phyloP scores from a whole-genome alignment of 1,139 yeast species.

The Taphrina wiesneri region DNA sequence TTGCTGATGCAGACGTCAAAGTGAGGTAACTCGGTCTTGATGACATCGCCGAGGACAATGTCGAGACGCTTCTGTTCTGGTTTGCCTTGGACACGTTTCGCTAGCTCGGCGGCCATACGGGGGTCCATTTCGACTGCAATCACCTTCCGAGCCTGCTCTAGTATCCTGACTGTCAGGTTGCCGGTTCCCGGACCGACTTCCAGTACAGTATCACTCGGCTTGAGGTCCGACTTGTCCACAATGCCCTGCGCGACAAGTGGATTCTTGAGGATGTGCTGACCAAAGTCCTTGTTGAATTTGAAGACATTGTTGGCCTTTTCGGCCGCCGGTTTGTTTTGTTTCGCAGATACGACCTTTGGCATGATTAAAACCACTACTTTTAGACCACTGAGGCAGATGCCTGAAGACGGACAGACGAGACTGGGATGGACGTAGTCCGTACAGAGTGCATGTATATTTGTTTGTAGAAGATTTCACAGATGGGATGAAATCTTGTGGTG shows the following conservation, averaged over 20 bases:
- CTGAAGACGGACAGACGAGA: neutral
- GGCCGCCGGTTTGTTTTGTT: slow-evolving; percentile 28
- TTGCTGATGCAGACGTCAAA: slow-evolving; percentile 95
- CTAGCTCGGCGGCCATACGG: slow-evolving; percentile 97
- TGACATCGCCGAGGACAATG: slow-evolving; percentile 89
- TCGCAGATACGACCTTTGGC: slow-evolving; percentile 29
- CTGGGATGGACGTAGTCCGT: too few species aligned
- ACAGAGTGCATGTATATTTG: neutral
- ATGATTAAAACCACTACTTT: slow-evolving; percentile 1
- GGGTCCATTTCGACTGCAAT: slow-evolving; percentile 99
- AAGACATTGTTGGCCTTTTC: slow-evolving; percentile 39
- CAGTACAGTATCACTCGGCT: slow-evolving; percentile 86
- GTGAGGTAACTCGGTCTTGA: slow-evolving; percentile 92
- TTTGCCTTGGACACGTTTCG: slow-evolving; percentile 96
- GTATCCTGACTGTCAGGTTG: slow-evolving; percentile 85
- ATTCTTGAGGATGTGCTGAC: slow-evolving; percentile 94
- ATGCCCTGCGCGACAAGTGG: slow-evolving; percentile 97
- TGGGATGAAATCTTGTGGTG: neutral
- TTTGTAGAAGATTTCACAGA: neutral
- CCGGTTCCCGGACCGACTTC: slow-evolving; percentile 99
- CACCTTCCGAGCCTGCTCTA: slow-evolving; percentile 88
- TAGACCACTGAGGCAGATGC: too few species aligned
- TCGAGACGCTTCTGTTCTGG: slow-evolving; percentile 89
- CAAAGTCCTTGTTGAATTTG: slow-evolving; percentile 84
- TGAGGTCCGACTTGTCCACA: slow-evolving; percentile 91